phyloP scores from a whole-genome alignment of 2,329 filamentous ascomycete genomes.

The Monosporascus sp. region DNA sequence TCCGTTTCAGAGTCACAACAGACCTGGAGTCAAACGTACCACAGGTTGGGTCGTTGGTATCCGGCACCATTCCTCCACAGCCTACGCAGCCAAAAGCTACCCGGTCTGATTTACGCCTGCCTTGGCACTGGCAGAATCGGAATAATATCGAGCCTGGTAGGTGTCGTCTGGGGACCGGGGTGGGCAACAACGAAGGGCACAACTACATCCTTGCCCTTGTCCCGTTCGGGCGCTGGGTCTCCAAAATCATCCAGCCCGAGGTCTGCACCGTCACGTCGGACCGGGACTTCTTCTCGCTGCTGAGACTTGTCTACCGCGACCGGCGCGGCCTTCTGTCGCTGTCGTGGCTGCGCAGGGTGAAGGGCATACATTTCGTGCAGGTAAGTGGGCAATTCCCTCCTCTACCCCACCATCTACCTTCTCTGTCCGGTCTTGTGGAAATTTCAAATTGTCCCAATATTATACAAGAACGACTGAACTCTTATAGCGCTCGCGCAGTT shows the following conservation, averaged over 20 bases:
- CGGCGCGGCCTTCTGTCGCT: not conserved
- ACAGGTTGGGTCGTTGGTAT: not conserved
- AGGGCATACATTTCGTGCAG: constrained; percentile 10
- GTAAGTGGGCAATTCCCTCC: not conserved
- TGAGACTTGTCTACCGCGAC: constrained; percentile 7
- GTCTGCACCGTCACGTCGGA: constrained; percentile 16
- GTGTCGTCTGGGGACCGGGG: not conserved
- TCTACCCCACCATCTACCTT: too few relatives aligned
- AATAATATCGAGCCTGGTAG: constrained; percentile 1
- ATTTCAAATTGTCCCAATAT: too few relatives aligned
- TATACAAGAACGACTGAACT: not conserved
- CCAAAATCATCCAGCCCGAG: constrained; percentile 12
- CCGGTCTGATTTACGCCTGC: not conserved
- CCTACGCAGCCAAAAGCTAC: not conserved
- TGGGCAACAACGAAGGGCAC: constrained; percentile 1
- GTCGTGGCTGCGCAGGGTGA: constrained; percentile 6
- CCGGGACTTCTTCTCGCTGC: constrained; percentile 12
- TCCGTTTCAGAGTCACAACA: not conserved
- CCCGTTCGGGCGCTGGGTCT: constrained; percentile 9
- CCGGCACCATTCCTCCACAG: too few relatives aligned
- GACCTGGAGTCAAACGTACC: not conserved
- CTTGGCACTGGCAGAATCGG: not conserved
- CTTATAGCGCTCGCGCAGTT: constrained; percentile 3
- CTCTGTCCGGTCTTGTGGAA: too few relatives aligned
- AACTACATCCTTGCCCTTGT: constrained; percentile 13